Conservation (phyloP, 1,139 yeast species). For the Ogataea hybrid region DNA sequence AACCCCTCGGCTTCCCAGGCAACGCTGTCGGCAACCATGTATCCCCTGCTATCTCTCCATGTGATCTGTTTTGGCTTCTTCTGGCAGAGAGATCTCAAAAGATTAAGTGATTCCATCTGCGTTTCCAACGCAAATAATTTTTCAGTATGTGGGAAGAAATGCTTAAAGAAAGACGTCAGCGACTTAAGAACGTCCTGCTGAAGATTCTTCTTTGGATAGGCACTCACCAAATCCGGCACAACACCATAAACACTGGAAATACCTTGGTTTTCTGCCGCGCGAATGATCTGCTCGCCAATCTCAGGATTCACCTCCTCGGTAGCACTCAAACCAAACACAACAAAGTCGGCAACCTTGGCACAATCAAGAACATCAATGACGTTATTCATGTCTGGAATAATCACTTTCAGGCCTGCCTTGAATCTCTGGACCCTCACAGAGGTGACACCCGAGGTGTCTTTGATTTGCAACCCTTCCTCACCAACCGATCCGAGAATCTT, state of each 20-base stretch:
- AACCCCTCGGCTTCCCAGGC: slow-evolving; percentile 43
- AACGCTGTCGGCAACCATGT: slow-evolving; percentile 70
- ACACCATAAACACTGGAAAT: slow-evolving; percentile 81
- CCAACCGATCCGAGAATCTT: slow-evolving; percentile 42
- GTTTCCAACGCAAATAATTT: slow-evolving; percentile 71
- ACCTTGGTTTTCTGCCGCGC: slow-evolving; percentile 92
- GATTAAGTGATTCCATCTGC: slow-evolving; percentile 65
- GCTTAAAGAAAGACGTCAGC: slow-evolving; percentile 75
- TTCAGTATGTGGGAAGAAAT: slow-evolving; percentile 88
- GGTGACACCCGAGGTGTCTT: slow-evolving; percentile 46
- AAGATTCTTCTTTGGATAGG: slow-evolving; percentile 71
- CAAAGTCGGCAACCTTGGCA: slow-evolving; percentile 86
- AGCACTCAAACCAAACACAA: slow-evolving; percentile 83
- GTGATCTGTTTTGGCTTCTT: slow-evolving; percentile 79
- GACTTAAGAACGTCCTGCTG: slow-evolving; percentile 81
- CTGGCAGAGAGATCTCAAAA: slow-evolving; percentile 76
- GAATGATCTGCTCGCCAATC: slow-evolving; percentile 83
- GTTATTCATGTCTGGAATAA: slow-evolving; percentile 69
- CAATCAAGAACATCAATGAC: slow-evolving; percentile 77
- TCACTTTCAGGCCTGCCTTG: slow-evolving; percentile 70
- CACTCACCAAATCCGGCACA: slow-evolving; percentile 65
- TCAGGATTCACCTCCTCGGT: slow-evolving; percentile 72
- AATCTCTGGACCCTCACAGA: slow-evolving; percentile 58
- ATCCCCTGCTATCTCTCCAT: slow-evolving; percentile 94
- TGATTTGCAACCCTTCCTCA: slow-evolving; percentile 32